Conservation (phyloP, 768 basidiomycete genomes). For the Psilocybe azurescens region DNA sequence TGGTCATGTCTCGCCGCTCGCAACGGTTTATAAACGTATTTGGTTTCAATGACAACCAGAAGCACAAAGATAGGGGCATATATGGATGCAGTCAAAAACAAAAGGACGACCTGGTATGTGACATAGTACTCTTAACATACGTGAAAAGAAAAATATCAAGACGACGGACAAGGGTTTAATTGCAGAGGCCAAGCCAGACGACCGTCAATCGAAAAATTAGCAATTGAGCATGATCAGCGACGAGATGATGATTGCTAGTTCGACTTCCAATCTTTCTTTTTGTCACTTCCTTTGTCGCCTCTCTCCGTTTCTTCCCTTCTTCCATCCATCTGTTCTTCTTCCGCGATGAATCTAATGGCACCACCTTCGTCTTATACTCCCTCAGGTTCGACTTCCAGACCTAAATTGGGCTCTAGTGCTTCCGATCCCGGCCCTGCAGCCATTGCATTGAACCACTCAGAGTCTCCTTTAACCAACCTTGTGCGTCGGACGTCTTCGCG, state of each 20-base stretch:
- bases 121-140: background rate
- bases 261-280: background rate
- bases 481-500: constrained; percentile 58
- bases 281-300: background rate
- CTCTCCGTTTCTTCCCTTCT: background rate
- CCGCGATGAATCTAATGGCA: constrained; percentile 1
- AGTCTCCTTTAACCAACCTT: constrained; percentile 65
- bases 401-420: background rate
- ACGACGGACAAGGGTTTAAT: too few relatives aligned
- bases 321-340: background rate
- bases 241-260: background rate
- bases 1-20: background rate
- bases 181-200: background rate
- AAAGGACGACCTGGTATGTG: background rate
- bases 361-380: background rate
- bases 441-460: constrained; percentile 20
- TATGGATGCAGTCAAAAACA: background rate
- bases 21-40: background rate
- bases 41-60: constrained; percentile 9
- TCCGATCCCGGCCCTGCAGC: background rate
- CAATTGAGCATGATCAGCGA: background rate
- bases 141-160: background rate
- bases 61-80: background rate
- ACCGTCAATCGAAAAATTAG: background rate
- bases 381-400: background rate